A percentile compares a stretch with the other conserved stretches of the same genome.
phyloP scores from a whole-genome alignment of 257 asterid genomes.

The Ophiorrhiza pumila region DNA sequence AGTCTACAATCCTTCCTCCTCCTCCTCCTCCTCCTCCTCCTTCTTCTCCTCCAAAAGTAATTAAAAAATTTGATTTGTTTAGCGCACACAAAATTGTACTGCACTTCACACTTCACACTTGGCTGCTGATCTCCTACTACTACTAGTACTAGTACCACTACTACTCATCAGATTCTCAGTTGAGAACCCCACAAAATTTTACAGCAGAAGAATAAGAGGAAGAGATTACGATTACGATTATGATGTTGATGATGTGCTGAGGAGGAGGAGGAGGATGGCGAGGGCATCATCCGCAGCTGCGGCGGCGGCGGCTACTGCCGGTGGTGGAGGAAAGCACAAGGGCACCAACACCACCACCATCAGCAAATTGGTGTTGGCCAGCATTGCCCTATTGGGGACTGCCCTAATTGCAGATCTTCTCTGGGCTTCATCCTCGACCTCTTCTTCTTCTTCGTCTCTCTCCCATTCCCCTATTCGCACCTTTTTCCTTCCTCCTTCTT shows the following conservation, averaged over 20 bases:
- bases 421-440: conserved; percentile 54
- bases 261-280: conserved; percentile 42
- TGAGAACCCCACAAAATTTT: no score
- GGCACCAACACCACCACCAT: conserved; percentile 22
- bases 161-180: no score
- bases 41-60: no score
- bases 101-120: no score
- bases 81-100: no score
- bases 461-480: conserved; percentile 15
- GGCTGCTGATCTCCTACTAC: no score
- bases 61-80: no score
- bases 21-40: no score
- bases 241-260: conserved; percentile 11
- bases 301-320: conserved; percentile 14
- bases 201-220: no score
- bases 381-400: conserved; percentile 54
- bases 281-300: conserved; percentile 25
- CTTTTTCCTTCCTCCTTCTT: conserved; percentile 26
- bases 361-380: conserved; percentile 41
- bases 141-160: no score
- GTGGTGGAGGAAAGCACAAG: conserved; percentile 19
- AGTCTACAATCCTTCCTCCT: no score
- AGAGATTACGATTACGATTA: no score
- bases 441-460: conserved; percentile 33
- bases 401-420: conserved; percentile 68